Evolutionary conservation across 2,329 filamentous ascomycete genomes (phyloP), one percentile per base, ranked within the genome.

Genomic region (Daldinia sp.): DNA sequence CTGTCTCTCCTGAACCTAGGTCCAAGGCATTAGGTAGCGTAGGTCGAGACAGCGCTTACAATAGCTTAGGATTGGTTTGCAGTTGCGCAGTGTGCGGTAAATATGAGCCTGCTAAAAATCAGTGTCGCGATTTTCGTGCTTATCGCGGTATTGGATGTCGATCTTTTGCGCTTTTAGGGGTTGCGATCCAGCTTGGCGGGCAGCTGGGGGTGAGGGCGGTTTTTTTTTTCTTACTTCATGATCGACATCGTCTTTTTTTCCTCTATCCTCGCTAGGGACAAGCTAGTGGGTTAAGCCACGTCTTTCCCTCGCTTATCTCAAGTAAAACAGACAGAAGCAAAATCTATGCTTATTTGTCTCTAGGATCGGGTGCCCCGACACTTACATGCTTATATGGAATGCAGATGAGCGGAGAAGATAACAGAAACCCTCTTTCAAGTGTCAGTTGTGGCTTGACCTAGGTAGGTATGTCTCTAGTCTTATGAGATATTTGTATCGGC

Each of bases 121-220:
- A 28, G 67, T 42, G 56, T 63, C 33, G 67, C 56, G 60, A 65
- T 59, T 67, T 70, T 59, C 18, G 44, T 65, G 68, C 68, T 58
- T 70, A 64, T 68, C 68, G 68, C 65, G 64, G 65, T 65, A 63
- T 67, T 65, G 56, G 65, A 54, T 59, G 68, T 30, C 58, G 68
- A 70, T 70, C 68, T 60, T 39, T 65, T 63, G 58, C 68, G 53
- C 53, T 53, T 68, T 70, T 68, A 54, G 68, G 64, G 61, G 46
- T 39, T 65, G 57, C 60, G 41, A 70, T 64, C 53, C 60, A 64
- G 53, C 60, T 68, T 70, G 65, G 68, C 61, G 65, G 68, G 60
- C 53, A 46, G 39, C 33, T 6, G 18, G 59, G 37, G 48, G 33
- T 23, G 26, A 41, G 61, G 42, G 54, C 59, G 55, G 63, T 41